phyloP scores from a whole-genome alignment of 768 basidiomycete species.

The Epithele typhae region DNA sequence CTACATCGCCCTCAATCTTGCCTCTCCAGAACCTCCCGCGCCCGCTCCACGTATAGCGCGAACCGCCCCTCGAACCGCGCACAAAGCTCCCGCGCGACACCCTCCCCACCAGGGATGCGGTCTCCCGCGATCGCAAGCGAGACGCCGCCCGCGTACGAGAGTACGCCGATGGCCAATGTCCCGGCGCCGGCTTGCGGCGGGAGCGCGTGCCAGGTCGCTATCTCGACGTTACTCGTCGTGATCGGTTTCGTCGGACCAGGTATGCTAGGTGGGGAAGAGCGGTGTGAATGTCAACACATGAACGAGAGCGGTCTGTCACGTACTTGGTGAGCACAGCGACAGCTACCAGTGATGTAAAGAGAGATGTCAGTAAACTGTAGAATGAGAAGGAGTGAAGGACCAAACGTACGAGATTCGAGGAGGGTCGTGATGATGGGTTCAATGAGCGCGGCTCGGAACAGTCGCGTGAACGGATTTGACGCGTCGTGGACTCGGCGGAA shows the following conservation, averaged over 20 bases:
- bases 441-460: slow-evolving; percentile 8
- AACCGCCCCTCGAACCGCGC: slow-evolving; percentile 19
- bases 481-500: slow-evolving; percentile 11
- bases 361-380: no score
- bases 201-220: slow-evolving; percentile 16
- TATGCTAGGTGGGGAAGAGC: slow-evolving; percentile 9
- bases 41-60: slow-evolving; percentile 17
- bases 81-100: slow-evolving; percentile 18
- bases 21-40: slow-evolving; percentile 18
- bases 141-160: slow-evolving; percentile 22
- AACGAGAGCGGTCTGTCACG: slow-evolving; percentile 16
- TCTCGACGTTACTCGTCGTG: slow-evolving; percentile 18
- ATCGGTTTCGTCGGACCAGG: slow-evolving; percentile 21
- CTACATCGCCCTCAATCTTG: no score
- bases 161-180: slow-evolving; percentile 21
- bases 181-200: slow-evolving; percentile 23
- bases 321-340: slow-evolving; percentile 14
- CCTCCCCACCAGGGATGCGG: slow-evolving; percentile 12
- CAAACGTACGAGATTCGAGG: no score
- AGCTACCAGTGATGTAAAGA: neutral
- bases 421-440: no score
- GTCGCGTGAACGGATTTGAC: neutral
- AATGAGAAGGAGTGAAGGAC: no score
- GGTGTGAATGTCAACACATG: neutral
- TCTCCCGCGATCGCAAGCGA: slow-evolving; percentile 21